Percentiles rank a stretch among this genome's conserved stretches.
These are phyloP conservation scores for Sungouiozyma ichnusensis DNA, from an alignment of 805 yeast genomes.

Conservation along the genomic window DNA sequence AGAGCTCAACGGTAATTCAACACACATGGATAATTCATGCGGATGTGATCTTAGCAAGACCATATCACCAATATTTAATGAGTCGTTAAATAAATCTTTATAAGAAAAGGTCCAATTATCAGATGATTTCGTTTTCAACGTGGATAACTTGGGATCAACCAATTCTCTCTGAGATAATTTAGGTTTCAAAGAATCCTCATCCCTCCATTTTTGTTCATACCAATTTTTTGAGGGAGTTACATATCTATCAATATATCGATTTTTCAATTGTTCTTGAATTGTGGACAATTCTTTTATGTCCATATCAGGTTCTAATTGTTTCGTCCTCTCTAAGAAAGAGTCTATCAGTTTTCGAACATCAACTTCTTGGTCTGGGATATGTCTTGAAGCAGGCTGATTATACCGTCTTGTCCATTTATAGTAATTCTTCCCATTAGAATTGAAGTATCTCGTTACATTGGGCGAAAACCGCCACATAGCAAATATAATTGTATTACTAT, in stretches of 20 bases:
- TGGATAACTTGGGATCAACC: neutral
- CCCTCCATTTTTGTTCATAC: constrained; percentile 6
- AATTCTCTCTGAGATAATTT: neutral
- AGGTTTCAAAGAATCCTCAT: neutral
- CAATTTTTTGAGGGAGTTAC: constrained; percentile 19
- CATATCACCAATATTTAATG: constrained; percentile 48
- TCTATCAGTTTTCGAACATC: constrained; percentile 13
- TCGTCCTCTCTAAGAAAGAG: constrained; percentile 16
- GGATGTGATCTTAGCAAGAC: constrained; percentile 41
- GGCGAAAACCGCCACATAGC: too few species aligned
- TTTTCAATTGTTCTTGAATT: constrained; percentile 12
- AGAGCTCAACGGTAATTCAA: constrained; percentile 39
- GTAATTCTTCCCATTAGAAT: neutral
- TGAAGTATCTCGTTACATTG: neutral
- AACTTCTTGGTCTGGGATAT: neutral
- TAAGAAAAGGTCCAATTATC: neutral
- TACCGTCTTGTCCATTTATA: neutral
- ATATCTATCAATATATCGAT: constrained; percentile 15
- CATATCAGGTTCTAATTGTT: constrained; percentile 21
- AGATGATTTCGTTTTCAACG: too few species aligned
- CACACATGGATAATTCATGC: constrained; percentile 43
- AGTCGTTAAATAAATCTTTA: constrained; percentile 1
- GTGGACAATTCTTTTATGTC: constrained; percentile 17
- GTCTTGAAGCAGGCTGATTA: neutral
- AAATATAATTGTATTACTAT: too few species aligned